Conservation (phyloP, 805 yeast genomes). For the Teunomyces atbi region DNA sequence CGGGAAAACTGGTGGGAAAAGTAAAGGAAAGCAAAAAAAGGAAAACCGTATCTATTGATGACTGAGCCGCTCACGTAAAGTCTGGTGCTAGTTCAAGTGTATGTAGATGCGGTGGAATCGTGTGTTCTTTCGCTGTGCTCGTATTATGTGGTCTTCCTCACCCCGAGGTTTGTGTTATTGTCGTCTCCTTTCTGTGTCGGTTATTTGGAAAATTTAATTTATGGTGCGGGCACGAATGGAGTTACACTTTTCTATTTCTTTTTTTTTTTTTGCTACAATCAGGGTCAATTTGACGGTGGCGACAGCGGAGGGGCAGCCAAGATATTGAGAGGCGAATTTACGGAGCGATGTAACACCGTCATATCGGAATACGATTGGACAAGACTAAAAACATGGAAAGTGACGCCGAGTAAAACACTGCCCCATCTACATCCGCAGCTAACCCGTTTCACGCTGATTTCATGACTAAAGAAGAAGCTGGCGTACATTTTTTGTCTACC, state of each 20-base stretch:
- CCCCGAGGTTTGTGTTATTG: conserved; percentile 4
- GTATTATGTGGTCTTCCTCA: conserved; percentile 1
- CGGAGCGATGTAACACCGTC: neutral
- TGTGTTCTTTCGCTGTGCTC: neutral
- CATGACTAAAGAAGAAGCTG: no score
- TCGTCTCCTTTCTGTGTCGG: conserved; percentile 5
- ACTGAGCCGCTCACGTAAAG: neutral
- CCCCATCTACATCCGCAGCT: no score
- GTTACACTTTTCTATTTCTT: neutral
- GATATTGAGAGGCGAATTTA: neutral
- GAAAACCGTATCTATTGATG: neutral
- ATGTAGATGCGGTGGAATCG: neutral
- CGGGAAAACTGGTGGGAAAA: no score
- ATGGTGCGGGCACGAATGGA: neutral
- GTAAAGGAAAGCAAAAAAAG: no score
- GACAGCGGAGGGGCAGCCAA: neutral
- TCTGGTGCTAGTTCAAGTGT: neutral
- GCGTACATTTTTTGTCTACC: no score
- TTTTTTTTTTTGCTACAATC: neutral
- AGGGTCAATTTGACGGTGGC: neutral
- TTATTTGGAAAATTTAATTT: conserved; percentile 4
- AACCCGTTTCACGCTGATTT: no score
- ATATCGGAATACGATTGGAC: no score
- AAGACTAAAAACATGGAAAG: no score
- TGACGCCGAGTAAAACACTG: no score